Percentiles rank a stretch among this genome's conserved stretches.
Conservation (phyloP, 139 green algal genomes). For the Mesotaenium endlicherianum region DNA sequence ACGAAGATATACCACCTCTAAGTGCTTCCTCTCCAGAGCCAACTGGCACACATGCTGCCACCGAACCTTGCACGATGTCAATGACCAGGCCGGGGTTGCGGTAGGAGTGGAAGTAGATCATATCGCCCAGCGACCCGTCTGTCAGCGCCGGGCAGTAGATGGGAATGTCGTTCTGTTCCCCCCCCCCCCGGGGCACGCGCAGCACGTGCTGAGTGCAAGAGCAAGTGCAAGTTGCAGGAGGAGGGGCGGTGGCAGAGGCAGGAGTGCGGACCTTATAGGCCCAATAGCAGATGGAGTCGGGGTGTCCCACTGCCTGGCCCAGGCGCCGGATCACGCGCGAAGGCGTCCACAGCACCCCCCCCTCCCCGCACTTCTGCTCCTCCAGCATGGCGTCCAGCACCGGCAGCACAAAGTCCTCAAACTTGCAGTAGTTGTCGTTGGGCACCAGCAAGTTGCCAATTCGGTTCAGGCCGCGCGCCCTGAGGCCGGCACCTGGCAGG, state of each 20-base stretch:
- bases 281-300: conserved; percentile 91
- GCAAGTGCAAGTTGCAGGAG: too few relatives aligned
- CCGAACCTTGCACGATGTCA: conserved; percentile 38
- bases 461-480: conserved; percentile 83
- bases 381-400: conserved; percentile 88
- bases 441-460: conserved; percentile 99
- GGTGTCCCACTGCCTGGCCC: conserved; percentile 86
- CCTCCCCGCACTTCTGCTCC: conserved; percentile 76
- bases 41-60: too few relatives aligned
- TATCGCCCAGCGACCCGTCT: conserved; percentile 92
- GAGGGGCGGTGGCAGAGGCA: neutral
- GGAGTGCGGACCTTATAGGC: conserved; percentile 55
- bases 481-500: conserved; percentile 75
- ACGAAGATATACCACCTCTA: too few relatives aligned
- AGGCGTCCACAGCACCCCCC: conserved; percentile 83
- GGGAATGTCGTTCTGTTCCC: conserved; percentile 89
- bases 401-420: conserved; percentile 99
- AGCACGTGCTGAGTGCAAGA: too few relatives aligned
- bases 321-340: conserved; percentile 80
- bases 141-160: conserved; percentile 95
- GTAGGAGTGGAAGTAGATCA: conserved; percentile 98
- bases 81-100: conserved; percentile 64
- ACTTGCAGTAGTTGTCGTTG: conserved; percentile 98
- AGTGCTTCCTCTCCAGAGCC: too few relatives aligned
- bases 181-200: too few relatives aligned